phyloP scores from a whole-genome alignment of 768 basidiomycete genomes.

The Tulasnella sp. region DNA sequence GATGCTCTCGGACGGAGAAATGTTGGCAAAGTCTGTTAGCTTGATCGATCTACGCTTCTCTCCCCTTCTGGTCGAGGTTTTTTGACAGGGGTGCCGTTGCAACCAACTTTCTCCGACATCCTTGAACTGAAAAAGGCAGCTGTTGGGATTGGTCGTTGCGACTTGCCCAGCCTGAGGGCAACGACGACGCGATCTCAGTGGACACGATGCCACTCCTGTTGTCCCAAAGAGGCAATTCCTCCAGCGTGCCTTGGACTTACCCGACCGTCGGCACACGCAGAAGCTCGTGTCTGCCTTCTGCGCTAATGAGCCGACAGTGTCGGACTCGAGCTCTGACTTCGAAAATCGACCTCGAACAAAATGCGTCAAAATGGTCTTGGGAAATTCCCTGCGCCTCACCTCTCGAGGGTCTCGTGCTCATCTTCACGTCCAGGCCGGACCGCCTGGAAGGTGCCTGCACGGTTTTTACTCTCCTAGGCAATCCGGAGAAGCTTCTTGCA shows the following conservation, averaged over 20 bases:
- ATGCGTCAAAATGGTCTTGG: conserved; percentile 13
- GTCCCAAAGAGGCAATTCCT: not conserved
- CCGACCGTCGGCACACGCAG: not conserved
- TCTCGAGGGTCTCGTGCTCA: conserved; percentile 1
- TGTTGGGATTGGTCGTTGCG: not conserved
- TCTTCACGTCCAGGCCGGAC: not conserved
- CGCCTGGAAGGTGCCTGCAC: not conserved
- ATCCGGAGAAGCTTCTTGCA: not conserved
- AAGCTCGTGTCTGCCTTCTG: not conserved
- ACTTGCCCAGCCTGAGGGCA: not conserved
- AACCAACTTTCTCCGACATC: not conserved
- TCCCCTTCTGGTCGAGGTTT: not conserved
- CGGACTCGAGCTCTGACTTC: not conserved
- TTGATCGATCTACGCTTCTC: conserved; percentile 10
- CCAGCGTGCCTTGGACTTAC: conserved; percentile 6
- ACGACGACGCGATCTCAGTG: conserved; percentile 5
- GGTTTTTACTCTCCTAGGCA: conserved; percentile 1
- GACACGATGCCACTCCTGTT: not conserved
- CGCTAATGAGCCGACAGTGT: conserved; percentile 3
- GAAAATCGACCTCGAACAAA: not conserved
- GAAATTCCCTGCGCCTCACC: conserved; percentile 2
- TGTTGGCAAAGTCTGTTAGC: conserved; percentile 2
- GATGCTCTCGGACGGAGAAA: not conserved
- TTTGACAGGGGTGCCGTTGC: not conserved
- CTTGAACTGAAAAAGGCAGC: not conserved